Base-by-base conservation (phyloP, 441 rosid genomes). In the Jatropha multifida region DNA sequence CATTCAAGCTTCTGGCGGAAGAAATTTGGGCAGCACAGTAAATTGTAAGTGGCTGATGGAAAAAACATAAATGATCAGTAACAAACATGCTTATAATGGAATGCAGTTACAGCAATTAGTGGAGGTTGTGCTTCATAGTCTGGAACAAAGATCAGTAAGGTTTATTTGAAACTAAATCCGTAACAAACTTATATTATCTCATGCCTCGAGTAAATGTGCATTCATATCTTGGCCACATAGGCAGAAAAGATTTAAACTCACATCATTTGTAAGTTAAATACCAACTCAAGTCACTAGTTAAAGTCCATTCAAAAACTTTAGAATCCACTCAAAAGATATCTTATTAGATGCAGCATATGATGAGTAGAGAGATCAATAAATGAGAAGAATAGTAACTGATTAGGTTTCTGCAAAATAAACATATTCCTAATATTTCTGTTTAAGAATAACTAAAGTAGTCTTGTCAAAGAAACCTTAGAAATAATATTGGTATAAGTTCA, bases 41-140 rank as follows among this genome's bases (percentile, higher is more conserved):
- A 65, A 95, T 78, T 26, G 89, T 87, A 74, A 95, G 93, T 27
- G 99, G 97, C 99, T 95, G 96, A 87, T 77, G 73, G 20, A 72
- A 44, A 75, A 77, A 74, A 56, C 7, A 23, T 68, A 40, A 6
- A 73, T 69, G 14, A 69, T 63, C 46, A n/a, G 79, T 6, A 18
- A 78, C 48, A 44, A 73, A 58, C 26, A 51, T 64, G 62, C 37
- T 46, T 49, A 58, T 17, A 44, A 46, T 55, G 66, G 13, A 54
- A 74, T 58, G 62, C 73, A 65, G 69, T 51, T 56, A 54, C 66
- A 64, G 65, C 65, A 72, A 44, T 62, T 27, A 59, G 17, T 74
- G 37, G 6, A 14, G 59, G 60, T 44, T 9, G 18, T 44, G 18
- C 15, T 65, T 74, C 42, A 37, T 42, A 44, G 37, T 68, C 54